phyloP scores from a whole-genome alignment of 148 eudicot genomes.

The Vaccinium myrtillus region DNA sequence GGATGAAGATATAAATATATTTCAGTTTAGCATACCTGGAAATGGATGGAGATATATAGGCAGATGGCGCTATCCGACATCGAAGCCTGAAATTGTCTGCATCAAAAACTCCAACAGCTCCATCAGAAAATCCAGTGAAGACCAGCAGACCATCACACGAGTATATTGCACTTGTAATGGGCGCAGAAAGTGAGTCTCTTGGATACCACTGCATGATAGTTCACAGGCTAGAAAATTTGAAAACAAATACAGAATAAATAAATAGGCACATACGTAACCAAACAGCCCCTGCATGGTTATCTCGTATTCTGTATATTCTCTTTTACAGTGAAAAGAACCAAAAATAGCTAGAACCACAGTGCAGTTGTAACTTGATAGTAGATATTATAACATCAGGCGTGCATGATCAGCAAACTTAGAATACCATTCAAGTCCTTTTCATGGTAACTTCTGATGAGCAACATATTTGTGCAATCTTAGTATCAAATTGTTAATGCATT shows the following conservation, averaged over 20 bases:
- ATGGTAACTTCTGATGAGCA: neutral
- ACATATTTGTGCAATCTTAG: neutral
- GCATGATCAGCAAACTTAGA: neutral
- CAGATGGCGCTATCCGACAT: conserved; percentile 49
- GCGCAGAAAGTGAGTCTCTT: conserved; percentile 47
- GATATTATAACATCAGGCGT: neutral
- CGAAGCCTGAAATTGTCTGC: conserved; percentile 53
- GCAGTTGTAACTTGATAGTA: neutral
- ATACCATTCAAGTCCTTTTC: neutral
- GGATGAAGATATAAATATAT: conserved; percentile 29
- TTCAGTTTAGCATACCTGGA: conserved; percentile 32
- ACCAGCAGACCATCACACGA: conserved; percentile 51
- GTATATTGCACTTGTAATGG: conserved; percentile 53
- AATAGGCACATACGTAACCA: neutral
- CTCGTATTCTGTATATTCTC: neutral
- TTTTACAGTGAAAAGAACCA: neutral
- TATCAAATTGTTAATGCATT: neutral
- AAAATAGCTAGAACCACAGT: neutral
- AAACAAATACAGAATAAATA: neutral
- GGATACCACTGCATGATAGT: conserved; percentile 50
- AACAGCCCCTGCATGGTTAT: neutral
- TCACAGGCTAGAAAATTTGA: neutral
- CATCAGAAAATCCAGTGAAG: conserved; percentile 52
- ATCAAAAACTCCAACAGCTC: conserved; percentile 59
- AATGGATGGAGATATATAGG: conserved; percentile 44